Conservation (phyloP, 2,329 filamentous ascomycete genomes). For the Daldinia sp. region DNA sequence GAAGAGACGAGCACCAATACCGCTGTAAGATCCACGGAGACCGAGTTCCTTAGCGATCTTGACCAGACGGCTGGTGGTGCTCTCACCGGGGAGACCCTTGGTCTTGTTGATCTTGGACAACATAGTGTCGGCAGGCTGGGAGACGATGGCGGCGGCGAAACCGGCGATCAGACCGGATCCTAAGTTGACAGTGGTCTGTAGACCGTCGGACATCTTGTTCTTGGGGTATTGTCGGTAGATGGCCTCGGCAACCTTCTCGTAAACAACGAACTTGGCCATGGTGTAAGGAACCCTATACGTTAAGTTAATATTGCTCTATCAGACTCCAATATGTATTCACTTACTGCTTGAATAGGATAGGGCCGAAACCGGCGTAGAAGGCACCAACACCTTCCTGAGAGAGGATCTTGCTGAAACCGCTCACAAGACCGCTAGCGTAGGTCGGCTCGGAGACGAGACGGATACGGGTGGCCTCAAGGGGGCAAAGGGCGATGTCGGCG, state of each 20-base stretch:
- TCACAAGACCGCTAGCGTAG: slow-evolving; percentile 72
- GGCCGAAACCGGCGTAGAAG: slow-evolving; percentile 81
- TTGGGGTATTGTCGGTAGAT: slow-evolving; percentile 71
- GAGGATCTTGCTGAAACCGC: slow-evolving; percentile 74
- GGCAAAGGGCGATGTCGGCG: slow-evolving; percentile 74
- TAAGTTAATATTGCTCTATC: slow-evolving; percentile 14
- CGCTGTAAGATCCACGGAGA: slow-evolving; percentile 71
- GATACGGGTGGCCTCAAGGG: slow-evolving; percentile 80
- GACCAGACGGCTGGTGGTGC: slow-evolving; percentile 73
- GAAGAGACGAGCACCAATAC: slow-evolving; percentile 78
- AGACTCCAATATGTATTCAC: slow-evolving; percentile 40
- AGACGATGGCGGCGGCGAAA: slow-evolving; percentile 78
- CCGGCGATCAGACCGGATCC: slow-evolving; percentile 78
- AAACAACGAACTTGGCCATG: slow-evolving; percentile 84
- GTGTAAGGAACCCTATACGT: slow-evolving; percentile 75
- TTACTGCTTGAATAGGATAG: slow-evolving; percentile 75
- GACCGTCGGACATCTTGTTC: slow-evolving; percentile 63
- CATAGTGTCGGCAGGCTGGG: slow-evolving; percentile 82
- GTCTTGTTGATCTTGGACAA: slow-evolving; percentile 86
- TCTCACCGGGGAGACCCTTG: slow-evolving; percentile 75
- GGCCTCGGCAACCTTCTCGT: slow-evolving; percentile 76
- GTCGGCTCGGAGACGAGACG: slow-evolving; percentile 77
- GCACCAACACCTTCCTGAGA: slow-evolving; percentile 74
- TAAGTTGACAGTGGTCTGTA: slow-evolving; percentile 76
- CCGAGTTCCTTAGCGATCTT: slow-evolving; percentile 81